Percentiles rank a stretch among this genome's conserved stretches.
Evolutionary conservation across 192 early-diverging fungal species (phyloP).

Genomic region (Blastocladiella britannica): DNA sequence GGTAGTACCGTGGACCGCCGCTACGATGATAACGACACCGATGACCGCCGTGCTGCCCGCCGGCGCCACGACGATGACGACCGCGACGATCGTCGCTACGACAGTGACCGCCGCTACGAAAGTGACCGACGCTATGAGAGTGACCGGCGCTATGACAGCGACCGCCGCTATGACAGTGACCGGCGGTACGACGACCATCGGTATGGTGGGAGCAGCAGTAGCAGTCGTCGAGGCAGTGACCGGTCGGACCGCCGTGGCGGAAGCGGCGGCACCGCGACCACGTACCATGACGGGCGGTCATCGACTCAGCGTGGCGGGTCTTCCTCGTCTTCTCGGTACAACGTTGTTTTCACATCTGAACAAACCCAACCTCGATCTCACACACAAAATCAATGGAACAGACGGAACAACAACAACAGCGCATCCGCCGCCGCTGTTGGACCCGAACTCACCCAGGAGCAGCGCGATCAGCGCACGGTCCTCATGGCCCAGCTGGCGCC

Average conservation of each 20-base stretch:
- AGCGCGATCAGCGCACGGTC: slow-evolving; percentile 78
- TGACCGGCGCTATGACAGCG: too few species aligned
- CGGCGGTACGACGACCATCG: slow-evolving; percentile 5
- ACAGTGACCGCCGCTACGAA: too few species aligned
- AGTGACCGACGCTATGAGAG: too few species aligned
- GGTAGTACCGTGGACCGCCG: background rate
- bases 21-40: slow-evolving; percentile 7
- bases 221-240: slow-evolving; percentile 7
- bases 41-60: slow-evolving; percentile 5
- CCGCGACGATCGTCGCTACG: too few species aligned
- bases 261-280: slow-evolving; percentile 5
- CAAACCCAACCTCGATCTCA: too few species aligned
- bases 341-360: too few species aligned
- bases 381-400: too few species aligned
- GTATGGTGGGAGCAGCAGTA: slow-evolving; percentile 4
- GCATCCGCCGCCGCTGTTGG: too few species aligned
- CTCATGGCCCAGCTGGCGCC: slow-evolving; percentile 87
- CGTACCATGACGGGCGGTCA: slow-evolving; percentile 17
- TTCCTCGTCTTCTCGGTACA: too few species aligned
- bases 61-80: slow-evolving; percentile 6
- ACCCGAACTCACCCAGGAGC: slow-evolving; percentile 43
- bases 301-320: too few species aligned
- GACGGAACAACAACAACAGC: too few species aligned
- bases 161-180: too few species aligned
- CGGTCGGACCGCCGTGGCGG: slow-evolving; percentile 6